Evolutionary conservation across 1,139 yeast species (phyloP).

Genomic region (Pichia sp.): DNA sequence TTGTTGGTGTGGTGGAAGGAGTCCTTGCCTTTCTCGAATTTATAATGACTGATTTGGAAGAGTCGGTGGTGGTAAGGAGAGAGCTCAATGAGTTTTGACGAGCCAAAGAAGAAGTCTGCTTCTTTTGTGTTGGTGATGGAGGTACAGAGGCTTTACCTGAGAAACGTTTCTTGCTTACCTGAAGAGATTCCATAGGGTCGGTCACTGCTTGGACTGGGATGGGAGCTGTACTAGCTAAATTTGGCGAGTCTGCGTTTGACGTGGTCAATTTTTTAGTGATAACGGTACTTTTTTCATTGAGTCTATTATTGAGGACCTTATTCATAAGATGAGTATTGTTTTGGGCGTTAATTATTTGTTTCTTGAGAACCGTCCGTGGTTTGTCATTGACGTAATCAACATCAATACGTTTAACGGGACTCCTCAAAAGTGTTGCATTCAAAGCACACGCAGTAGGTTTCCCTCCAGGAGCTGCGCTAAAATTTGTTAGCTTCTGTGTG

Average conservation of each 20-base stretch:
- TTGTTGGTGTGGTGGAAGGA: not conserved
- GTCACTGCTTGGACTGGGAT: not conserved
- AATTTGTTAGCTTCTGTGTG: not conserved
- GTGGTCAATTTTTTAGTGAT: constrained; percentile 20
- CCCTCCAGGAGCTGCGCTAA: not conserved
- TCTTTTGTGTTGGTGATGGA: constrained; percentile 1
- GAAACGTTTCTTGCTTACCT: constrained; percentile 1
- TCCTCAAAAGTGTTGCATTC: not conserved
- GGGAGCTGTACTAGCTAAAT: not conserved
- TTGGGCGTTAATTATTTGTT: constrained; percentile 31
- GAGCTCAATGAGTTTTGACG: constrained; percentile 12
- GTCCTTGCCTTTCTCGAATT: constrained; percentile 2
- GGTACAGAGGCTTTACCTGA: not conserved
- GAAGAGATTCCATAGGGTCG: not conserved
- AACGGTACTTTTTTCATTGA: constrained; percentile 28
- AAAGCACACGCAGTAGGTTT: not conserved
- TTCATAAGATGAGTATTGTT: constrained; percentile 31
- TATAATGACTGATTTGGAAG: constrained; percentile 18
- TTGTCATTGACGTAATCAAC: constrained; percentile 13
- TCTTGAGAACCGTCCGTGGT: constrained; percentile 24
- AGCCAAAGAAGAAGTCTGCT: not conserved
- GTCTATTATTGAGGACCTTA: constrained; percentile 30
- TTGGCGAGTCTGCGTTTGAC: constrained; percentile 9
- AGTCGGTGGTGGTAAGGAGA: constrained; percentile 11
- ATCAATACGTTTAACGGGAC: constrained; percentile 4